phyloP scores from a whole-genome alignment of 2,329 filamentous ascomycete genomes.

The Colletotrichum abscissum region DNA sequence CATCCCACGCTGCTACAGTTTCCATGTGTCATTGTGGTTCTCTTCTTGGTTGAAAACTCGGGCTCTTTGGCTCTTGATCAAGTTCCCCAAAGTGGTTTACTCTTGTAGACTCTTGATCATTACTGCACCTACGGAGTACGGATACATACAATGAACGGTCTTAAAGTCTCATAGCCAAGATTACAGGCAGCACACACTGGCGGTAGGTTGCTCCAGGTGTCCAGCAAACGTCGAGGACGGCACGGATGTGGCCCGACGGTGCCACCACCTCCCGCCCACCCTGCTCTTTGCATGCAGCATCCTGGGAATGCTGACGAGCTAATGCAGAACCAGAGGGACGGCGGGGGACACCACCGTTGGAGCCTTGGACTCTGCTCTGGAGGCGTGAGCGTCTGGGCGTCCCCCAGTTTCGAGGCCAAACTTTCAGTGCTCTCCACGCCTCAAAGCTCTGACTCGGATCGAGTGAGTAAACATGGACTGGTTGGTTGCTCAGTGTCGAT shows the following conservation, averaged over 20 bases:
- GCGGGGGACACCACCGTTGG: conserved; percentile 1
- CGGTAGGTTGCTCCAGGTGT: too few relatives aligned
- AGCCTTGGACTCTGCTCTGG: neutral
- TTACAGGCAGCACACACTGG: neutral
- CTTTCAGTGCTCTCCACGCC: neutral
- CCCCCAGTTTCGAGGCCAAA: conserved; percentile 15
- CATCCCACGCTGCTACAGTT: neutral
- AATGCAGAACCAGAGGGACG: neutral
- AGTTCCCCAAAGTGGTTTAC: neutral
- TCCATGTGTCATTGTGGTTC: neutral
- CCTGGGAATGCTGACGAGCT: neutral
- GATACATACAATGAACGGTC: too few relatives aligned
- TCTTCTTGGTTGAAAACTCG: neutral
- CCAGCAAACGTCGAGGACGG: neutral
- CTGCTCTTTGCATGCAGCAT: conserved; percentile 16
- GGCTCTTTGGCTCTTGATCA: neutral
- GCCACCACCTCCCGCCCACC: neutral
- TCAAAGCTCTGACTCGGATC: neutral
- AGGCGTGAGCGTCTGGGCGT: neutral
- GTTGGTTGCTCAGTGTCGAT: neutral
- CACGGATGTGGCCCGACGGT: neutral
- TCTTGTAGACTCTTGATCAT: too few relatives aligned
- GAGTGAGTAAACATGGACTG: neutral
- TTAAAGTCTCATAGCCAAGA: neutral
- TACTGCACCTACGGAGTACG: too few relatives aligned